phyloP scores from a whole-genome alignment of 129 eudicot genomes.

The Arctium minus region DNA sequence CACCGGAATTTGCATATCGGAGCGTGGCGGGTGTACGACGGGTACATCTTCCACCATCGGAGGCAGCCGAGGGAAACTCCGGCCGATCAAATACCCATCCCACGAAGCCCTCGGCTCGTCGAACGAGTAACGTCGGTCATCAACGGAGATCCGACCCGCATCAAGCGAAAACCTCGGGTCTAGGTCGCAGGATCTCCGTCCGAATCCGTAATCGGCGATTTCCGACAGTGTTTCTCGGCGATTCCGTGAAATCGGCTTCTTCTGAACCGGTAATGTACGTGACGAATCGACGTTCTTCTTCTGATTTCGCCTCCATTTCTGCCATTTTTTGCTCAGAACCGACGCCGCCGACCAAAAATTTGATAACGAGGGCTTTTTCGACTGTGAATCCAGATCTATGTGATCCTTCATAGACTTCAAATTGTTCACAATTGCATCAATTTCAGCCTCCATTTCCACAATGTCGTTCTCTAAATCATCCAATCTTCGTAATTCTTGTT shows the following conservation, averaged over 20 bases:
- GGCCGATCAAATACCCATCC: constrained; percentile 63
- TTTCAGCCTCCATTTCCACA: constrained; percentile 20
- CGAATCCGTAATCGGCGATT: constrained; percentile 67
- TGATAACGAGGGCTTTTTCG: constrained; percentile 37
- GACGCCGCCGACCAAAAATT: constrained; percentile 70
- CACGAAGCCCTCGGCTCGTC: constrained; percentile 76
- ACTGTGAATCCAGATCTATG: constrained; percentile 44
- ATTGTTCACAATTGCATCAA: constrained; percentile 3
- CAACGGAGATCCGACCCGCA: constrained; percentile 51
- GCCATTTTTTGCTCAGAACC: constrained; percentile 63
- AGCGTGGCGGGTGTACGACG: constrained; percentile 6
- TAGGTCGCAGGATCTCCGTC: constrained; percentile 70
- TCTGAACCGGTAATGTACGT: constrained; percentile 37
- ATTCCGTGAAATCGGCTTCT: constrained; percentile 45
- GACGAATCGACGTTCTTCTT: constrained; percentile 34
- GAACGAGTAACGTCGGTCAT: neutral
- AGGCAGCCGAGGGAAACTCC: constrained; percentile 34
- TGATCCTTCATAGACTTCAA: constrained; percentile 59
- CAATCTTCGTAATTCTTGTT: neutral
- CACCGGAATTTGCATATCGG: constrained; percentile 52
- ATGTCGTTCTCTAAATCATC: constrained; percentile 7
- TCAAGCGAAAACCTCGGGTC: constrained; percentile 74
- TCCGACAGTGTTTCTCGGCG: constrained; percentile 67
- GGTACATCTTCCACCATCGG: constrained; percentile 52
- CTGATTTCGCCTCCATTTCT: constrained; percentile 58